phyloP scores from a whole-genome alignment of 352 stramenopile species.

The Phytophthora fragariaefolia region DNA sequence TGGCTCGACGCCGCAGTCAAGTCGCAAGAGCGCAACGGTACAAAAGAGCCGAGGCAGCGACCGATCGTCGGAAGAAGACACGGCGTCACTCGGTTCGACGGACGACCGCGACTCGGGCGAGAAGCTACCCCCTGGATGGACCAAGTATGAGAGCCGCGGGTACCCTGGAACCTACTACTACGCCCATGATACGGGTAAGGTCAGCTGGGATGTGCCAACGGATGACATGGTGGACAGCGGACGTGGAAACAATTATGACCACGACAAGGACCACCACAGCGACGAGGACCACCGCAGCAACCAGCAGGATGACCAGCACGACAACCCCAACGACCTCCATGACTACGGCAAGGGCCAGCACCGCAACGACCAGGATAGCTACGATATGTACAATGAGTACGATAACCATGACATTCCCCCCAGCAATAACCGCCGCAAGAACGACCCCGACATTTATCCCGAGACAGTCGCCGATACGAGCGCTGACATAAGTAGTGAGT shows the following conservation, averaged over 20 bases:
- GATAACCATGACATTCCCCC: not conserved
- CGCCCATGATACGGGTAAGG: slow-evolving; percentile 63
- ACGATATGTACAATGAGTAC: slow-evolving; percentile 25
- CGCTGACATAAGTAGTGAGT: slow-evolving; percentile 36
- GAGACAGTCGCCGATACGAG: slow-evolving; percentile 20
- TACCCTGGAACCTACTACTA: slow-evolving; percentile 75
- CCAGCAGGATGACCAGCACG: slow-evolving; percentile 7
- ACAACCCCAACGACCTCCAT: slow-evolving; percentile 9
- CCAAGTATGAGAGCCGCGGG: slow-evolving; percentile 67
- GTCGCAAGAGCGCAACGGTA: slow-evolving; percentile 34
- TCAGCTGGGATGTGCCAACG: slow-evolving; percentile 71
- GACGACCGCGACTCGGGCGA: slow-evolving; percentile 44
- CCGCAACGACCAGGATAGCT: slow-evolving; percentile 25
- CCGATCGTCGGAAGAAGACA: slow-evolving; percentile 60
- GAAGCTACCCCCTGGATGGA: slow-evolving; percentile 61
- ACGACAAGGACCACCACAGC: slow-evolving; percentile 12
- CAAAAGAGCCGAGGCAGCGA: slow-evolving; percentile 49
- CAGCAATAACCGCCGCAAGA: slow-evolving; percentile 5
- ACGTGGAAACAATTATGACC: slow-evolving; percentile 12
- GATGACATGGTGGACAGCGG: slow-evolving; percentile 30
- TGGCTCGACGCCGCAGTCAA: slow-evolving; percentile 10
- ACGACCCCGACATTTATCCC: slow-evolving; percentile 20
- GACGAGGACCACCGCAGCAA: slow-evolving; percentile 36
- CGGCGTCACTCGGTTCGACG: slow-evolving; percentile 42
- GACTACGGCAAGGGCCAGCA: slow-evolving; percentile 29